Conservation (phyloP, 2,329 filamentous ascomycete genomes). For the Diaporthe caulivora region DNA sequence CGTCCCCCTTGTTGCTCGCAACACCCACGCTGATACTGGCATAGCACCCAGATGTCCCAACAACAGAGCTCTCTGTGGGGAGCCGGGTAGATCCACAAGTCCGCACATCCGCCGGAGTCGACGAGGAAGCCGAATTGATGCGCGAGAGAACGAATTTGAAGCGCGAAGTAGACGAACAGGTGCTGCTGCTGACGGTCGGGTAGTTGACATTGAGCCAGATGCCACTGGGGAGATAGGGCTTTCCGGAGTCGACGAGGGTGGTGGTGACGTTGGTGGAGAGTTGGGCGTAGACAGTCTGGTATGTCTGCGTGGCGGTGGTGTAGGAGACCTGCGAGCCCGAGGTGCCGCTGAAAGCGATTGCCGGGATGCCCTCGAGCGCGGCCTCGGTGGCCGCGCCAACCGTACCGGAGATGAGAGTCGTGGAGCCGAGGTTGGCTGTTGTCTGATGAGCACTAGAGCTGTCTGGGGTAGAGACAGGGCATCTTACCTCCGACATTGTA, state of each 20-base stretch:
- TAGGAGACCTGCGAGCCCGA: conserved; percentile 30
- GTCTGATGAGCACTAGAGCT: neutral
- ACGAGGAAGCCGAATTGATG: conserved; percentile 61
- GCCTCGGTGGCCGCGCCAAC: conserved; percentile 75
- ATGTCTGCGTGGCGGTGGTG: conserved; percentile 60
- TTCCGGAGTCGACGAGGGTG: conserved; percentile 65
- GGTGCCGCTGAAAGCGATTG: conserved; percentile 74
- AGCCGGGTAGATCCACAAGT: conserved; percentile 68
- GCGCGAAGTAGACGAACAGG: conserved; percentile 63
- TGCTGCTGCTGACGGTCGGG: conserved; percentile 58
- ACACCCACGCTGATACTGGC: conserved; percentile 73
- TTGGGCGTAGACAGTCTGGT: conserved; percentile 68
- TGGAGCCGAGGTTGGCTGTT: conserved; percentile 64
- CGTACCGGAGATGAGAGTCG: conserved; percentile 72
- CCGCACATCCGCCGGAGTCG: conserved; percentile 60
- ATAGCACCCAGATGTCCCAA: conserved; percentile 66
- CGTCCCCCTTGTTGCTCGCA: conserved; percentile 71
- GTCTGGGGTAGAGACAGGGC: rapidly evolving
- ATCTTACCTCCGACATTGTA: conserved; percentile 64
- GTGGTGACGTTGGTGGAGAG: conserved; percentile 70
- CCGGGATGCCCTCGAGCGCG: conserved; percentile 68
- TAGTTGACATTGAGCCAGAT: conserved; percentile 80
- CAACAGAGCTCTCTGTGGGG: conserved; percentile 70
- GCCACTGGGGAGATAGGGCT: conserved; percentile 72
- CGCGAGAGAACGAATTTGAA: conserved; percentile 76